Percentiles rank a stretch among this genome's conserved stretches.
Evolutionary conservation across 2,329 filamentous ascomycete genomes (phyloP).

Genomic region (Pseudocercospora fijiensis): DNA sequence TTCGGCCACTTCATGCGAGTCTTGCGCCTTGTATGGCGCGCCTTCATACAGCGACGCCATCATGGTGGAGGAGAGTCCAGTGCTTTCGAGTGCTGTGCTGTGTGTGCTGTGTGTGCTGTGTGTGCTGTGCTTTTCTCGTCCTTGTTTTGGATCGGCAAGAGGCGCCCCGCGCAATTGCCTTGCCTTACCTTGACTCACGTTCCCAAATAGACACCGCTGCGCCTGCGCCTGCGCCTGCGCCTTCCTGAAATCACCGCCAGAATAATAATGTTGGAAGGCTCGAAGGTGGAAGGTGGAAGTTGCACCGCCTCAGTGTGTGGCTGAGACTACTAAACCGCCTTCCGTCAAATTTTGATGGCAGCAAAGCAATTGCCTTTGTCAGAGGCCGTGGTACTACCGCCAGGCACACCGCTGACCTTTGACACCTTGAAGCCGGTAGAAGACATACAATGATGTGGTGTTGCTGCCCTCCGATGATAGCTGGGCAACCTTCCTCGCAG

Average conservation of each 20-base stretch:
- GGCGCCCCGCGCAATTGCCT: background rate
- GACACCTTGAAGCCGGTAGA: slow-evolving; percentile 29
- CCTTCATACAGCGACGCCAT: slow-evolving; percentile 55
- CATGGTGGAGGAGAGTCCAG: background rate
- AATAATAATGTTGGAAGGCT: no score
- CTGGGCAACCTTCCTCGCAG: slow-evolving; percentile 26
- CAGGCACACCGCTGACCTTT: background rate
- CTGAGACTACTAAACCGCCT: background rate
- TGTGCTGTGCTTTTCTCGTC: background rate
- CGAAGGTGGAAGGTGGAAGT: background rate
- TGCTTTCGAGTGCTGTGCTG: background rate
- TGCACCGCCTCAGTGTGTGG: background rate
- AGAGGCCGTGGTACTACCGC: slow-evolving; percentile 19
- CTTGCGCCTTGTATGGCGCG: slow-evolving; percentile 66
- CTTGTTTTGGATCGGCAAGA: background rate
- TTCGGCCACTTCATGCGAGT: slow-evolving; percentile 63
- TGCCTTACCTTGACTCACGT: background rate
- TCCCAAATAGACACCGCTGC: slow-evolving; percentile 2
- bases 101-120: background rate
- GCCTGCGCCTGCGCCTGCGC: no score
- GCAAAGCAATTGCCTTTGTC: slow-evolving; percentile 18
- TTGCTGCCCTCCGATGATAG: slow-evolving; percentile 25
- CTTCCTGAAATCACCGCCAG: no score
- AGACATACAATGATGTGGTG: slow-evolving; percentile 50
- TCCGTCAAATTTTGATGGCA: background rate